Base-by-base conservation (phyloP, 352 stramenopile genomes). In the Peronospora destructor region DNA sequence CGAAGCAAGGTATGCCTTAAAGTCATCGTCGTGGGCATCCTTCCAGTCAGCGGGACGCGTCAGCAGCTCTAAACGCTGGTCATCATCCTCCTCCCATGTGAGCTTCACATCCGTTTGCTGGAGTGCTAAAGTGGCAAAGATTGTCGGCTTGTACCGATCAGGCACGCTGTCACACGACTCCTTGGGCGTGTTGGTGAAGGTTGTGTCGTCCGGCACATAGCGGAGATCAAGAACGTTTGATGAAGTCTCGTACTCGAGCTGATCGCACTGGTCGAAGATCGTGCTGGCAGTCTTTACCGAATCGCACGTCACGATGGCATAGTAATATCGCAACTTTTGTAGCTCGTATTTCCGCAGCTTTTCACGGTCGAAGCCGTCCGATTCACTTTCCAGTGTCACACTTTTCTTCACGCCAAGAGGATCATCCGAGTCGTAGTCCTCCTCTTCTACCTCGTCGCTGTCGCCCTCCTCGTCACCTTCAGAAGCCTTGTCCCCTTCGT, bases 241-340 rank as follows among this genome's bases (percentile, higher is more conserved):
- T 7, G 93, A 98, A 37, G 94, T 92, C 62, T 98, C 95, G 66
- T 98, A 97, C 67, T 99, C 96, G 51, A 99, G 84, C 41, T 97
- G 95, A 61, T 99, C 95, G 17, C 96, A 96, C 66, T 95, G 84
- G 50, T 96, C 79, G 51, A 98, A 98, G 35, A 98, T 92, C 23
- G 79, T 70, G 30, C 94, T 85, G 23, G 96, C 91, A 7, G 93
- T 92, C 44, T 91, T 84, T 26, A 91, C 70, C 19, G 74, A 91
- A 46, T 95, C 77, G 73, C 96, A 98, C 36, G 91, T 94, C 10
- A 95, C 91, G 14, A 99, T 74, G 4, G 95, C 96, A 76, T 98
- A 99, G 61, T 98, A 99, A 68, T 99, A 99, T 55, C 94, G 90
- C 29, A 99, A 74, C 66, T 98, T 98, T 47, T 97, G 89, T 37